These are phyloP conservation scores for Cordyceps farinosa DNA, from an alignment of 2,329 filamentous ascomycete genomes.

Conservation along the genomic window DNA sequence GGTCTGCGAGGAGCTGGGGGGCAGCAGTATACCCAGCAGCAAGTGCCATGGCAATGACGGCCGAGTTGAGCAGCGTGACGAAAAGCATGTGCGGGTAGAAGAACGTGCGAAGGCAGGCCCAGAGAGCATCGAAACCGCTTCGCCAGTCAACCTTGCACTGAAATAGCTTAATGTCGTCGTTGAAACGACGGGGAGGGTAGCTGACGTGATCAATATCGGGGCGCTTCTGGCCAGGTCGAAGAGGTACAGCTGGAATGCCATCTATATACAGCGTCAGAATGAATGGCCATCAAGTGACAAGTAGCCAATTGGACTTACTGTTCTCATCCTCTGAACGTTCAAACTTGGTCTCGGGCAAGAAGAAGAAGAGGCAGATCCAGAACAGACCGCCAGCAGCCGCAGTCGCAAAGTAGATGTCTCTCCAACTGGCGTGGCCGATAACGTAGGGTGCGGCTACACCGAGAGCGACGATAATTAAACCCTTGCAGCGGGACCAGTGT, in stretches of 20 bases:
- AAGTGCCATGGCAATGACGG: slow-evolving; percentile 29
- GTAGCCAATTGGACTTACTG: slow-evolving; percentile 20
- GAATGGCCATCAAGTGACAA: no score
- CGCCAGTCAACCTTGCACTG: slow-evolving; percentile 28
- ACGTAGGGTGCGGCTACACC: slow-evolving; percentile 30
- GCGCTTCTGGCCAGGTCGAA: slow-evolving; percentile 26
- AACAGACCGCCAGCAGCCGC: slow-evolving; percentile 30
- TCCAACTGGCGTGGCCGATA: slow-evolving; percentile 31
- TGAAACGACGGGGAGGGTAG: slow-evolving; percentile 27
- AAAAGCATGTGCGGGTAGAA: slow-evolving; percentile 34
- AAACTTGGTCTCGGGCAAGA: slow-evolving; percentile 36
- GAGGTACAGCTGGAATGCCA: slow-evolving; percentile 25
- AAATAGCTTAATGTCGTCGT: slow-evolving; percentile 33
- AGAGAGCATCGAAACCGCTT: slow-evolving; percentile 24
- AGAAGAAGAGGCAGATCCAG: slow-evolving; percentile 32
- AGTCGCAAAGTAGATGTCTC: slow-evolving; percentile 35
- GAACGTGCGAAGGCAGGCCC: slow-evolving; percentile 29
- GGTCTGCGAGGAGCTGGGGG: slow-evolving; percentile 26
- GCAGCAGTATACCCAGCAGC: slow-evolving; percentile 23
- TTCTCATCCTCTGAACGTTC: slow-evolving; percentile 30
- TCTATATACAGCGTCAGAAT: not conserved
- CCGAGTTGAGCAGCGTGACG: slow-evolving; percentile 29
- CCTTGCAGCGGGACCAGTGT: slow-evolving; percentile 20
- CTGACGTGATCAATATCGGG: slow-evolving; percentile 27
- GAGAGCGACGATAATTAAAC: slow-evolving; percentile 29